Conservation (phyloP, 768 basidiomycete species). For the Termitomyces sp. region DNA sequence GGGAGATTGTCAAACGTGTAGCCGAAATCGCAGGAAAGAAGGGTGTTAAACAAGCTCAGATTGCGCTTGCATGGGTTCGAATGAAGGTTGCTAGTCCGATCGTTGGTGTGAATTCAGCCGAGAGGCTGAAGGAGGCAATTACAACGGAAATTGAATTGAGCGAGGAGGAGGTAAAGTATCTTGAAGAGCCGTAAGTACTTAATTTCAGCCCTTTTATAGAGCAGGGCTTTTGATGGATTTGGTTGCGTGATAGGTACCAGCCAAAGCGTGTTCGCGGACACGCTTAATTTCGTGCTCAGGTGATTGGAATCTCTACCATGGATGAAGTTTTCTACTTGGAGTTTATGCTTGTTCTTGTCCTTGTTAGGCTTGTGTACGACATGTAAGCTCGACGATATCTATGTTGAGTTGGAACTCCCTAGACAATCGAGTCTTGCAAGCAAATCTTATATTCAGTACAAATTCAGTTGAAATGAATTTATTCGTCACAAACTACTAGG, state of each 20-base stretch:
- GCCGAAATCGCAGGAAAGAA: slow-evolving; percentile 36
- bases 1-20: slow-evolving; percentile 29
- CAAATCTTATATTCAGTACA: no score
- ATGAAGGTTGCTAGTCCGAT: slow-evolving; percentile 30
- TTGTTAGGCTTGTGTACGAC: no score
- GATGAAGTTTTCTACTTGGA: no score
- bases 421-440: no score
- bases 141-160: slow-evolving; percentile 25
- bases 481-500: no score
- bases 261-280: slow-evolving; percentile 12
- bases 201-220: background rate
- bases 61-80: slow-evolving; percentile 38
- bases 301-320: background rate
- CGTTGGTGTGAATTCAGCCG: slow-evolving; percentile 17
- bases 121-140: slow-evolving; percentile 15
- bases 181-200: slow-evolving; percentile 31
- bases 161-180: slow-evolving; percentile 35
- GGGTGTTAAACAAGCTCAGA: slow-evolving; percentile 37
- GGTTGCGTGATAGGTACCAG: slow-evolving; percentile 3
- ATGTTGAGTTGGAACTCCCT: no score
- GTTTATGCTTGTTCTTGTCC: no score
- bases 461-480: no score
- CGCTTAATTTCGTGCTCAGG: background rate
- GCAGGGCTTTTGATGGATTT: background rate
- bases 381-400: no score